Conservation (phyloP, 257 asterid genomes). For the Penstemon eatonii region DNA sequence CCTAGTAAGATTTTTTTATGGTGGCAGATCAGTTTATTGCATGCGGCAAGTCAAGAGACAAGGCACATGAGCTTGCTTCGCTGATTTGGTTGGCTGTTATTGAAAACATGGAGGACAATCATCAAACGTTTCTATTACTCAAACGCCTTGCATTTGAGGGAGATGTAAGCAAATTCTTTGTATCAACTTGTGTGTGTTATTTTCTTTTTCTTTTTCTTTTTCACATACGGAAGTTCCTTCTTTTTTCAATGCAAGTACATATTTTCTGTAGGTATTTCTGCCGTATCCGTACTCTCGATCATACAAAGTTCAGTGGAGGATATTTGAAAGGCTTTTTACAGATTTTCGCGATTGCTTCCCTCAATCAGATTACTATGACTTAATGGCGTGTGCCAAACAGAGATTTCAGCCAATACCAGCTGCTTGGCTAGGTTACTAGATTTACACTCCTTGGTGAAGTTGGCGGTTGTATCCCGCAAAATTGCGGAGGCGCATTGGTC, state of each 20-base stretch:
- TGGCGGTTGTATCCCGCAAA: background rate
- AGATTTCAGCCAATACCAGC: conserved; percentile 68
- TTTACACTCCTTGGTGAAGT: background rate
- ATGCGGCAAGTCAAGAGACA: conserved; percentile 68
- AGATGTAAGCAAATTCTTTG: conserved; percentile 51
- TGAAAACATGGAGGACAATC: conserved; percentile 71
- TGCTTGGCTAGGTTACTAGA: conserved; percentile 67
- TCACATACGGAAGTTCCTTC: background rate
- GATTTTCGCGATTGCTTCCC: conserved; percentile 69
- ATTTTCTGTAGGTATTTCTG: conserved; percentile 51
- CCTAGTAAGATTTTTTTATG: conserved; percentile 20
- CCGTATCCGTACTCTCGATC: conserved; percentile 69
- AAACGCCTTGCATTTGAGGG: conserved; percentile 69
- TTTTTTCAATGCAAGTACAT: background rate
- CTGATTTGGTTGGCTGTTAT: conserved; percentile 73
- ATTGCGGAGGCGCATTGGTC: background rate
- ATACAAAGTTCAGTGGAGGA: conserved; percentile 66
- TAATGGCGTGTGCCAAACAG: conserved; percentile 61
- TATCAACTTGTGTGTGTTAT: background rate
- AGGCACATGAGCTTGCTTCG: conserved; percentile 66
- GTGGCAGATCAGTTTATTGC: conserved; percentile 76
- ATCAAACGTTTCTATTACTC: conserved; percentile 53
- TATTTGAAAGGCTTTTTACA: conserved; percentile 68
- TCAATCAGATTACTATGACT: conserved; percentile 54
- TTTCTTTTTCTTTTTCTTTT: no score